These are phyloP conservation scores for Sclerotinia borealis DNA, from an alignment of 2,329 filamentous ascomycete species.

Conservation along the genomic window DNA sequence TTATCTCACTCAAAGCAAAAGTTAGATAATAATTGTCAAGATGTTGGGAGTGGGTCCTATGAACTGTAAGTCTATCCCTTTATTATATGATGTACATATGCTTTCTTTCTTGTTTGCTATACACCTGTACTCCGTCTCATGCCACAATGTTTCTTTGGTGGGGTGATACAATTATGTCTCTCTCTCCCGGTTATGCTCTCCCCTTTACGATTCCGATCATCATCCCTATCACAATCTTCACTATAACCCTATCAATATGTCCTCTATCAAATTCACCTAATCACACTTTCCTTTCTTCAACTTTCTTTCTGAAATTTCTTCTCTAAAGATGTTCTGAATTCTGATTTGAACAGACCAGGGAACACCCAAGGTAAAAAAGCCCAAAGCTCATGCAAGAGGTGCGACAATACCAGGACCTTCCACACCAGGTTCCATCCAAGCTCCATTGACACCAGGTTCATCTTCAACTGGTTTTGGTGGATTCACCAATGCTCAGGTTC, in stretches of 20 bases:
- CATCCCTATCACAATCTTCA: not conserved
- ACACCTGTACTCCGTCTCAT: constrained; percentile 12
- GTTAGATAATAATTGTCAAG: not conserved
- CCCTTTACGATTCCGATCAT: not conserved
- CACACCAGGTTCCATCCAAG: not conserved
- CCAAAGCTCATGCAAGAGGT: constrained; percentile 2
- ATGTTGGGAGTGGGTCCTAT: constrained; percentile 9
- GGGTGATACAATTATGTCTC: not conserved
- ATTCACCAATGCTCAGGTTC: not conserved
- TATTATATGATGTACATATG: not conserved
- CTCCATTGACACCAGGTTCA: not conserved
- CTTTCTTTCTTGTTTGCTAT: not conserved
- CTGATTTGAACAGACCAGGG: constrained; percentile 13
- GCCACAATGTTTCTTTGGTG: not conserved
- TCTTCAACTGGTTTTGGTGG: not conserved
- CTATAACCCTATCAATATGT: not conserved
- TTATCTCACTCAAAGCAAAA: not conserved
- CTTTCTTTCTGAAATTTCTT: not conserved
- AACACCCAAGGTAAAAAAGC: not conserved
- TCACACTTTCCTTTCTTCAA: not conserved
- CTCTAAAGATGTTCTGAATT: not conserved
- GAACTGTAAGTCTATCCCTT: constrained; percentile 1
- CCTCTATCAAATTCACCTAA: not conserved
- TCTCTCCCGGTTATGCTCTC: no score
- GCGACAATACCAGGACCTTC: constrained; percentile 3